Conservation (phyloP, 2,329 filamentous ascomycete species). For the Dactylellina drechsleri region DNA sequence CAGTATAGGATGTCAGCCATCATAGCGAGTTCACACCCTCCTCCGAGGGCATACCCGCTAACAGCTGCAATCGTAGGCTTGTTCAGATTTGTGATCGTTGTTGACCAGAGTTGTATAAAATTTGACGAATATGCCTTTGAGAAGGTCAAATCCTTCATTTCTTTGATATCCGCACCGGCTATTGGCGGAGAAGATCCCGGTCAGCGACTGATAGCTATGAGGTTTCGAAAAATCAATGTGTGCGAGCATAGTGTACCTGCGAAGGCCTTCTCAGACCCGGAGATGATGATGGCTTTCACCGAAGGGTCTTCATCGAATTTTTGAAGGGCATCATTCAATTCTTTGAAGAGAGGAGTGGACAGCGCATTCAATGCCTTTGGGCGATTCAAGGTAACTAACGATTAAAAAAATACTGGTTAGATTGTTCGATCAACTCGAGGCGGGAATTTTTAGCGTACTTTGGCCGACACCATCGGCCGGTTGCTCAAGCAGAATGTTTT, state of each 20-base stretch:
- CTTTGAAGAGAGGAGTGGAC: slow-evolving; percentile 86
- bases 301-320: slow-evolving; percentile 75
- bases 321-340: slow-evolving; percentile 82
- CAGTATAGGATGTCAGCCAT: slow-evolving; percentile 98
- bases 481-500: slow-evolving; percentile 82
- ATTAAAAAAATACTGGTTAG: neutral
- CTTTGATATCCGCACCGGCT: slow-evolving; percentile 97
- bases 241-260: slow-evolving; percentile 65
- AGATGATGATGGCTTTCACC: slow-evolving; percentile 82
- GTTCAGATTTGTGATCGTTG: slow-evolving; percentile 82
- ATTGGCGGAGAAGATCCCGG: slow-evolving; percentile 14
- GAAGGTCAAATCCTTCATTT: slow-evolving; percentile 95
- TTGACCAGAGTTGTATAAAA: slow-evolving; percentile 96
- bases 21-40: slow-evolving; percentile 94
- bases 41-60: slow-evolving; percentile 91
- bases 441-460: slow-evolving; percentile 67
- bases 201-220: neutral
- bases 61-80: slow-evolving; percentile 95
- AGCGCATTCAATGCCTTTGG: slow-evolving; percentile 96
- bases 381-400: slow-evolving; percentile 85
- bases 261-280: slow-evolving; percentile 88
- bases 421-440: neutral
- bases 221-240: neutral
- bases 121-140: slow-evolving; percentile 84
- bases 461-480: slow-evolving; percentile 90